Evolutionary conservation across 2,329 filamentous ascomycete genomes (phyloP), one percentile per base, ranked within the genome.

Genomic region (Xylaria sp.): DNA sequence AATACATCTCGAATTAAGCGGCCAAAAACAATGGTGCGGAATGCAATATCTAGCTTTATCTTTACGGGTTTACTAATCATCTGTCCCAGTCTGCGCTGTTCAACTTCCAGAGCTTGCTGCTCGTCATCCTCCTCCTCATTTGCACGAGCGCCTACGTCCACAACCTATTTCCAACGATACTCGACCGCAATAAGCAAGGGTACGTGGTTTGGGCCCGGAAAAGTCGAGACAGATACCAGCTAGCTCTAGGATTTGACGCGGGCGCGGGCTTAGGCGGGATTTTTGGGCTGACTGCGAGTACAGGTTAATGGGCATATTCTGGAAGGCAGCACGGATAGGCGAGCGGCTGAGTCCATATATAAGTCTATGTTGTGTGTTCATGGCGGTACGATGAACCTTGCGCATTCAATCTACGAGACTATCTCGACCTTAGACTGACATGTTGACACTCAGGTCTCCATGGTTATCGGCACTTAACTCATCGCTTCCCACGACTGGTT

Each of bases 51-150:
- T 15, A 4, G 18, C 18, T 54, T 9, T 34, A 39, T 15, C 23
- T 25, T 31, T 57, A 39, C 18, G 10, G 25, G 31, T 46, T 28
- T 34, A 44, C 66, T 73, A 59, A 72, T 54, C 41, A n/a, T 51
- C 39, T 31, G 37, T 62, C 18, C 37, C 44, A 98, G 96, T 92
- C 96, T 69, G 96, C 96, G 65, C 91, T 99, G 78, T 98, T 99
- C 90, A 98, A 98, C 84, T 98, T 99, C 86, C 94, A 98, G 82
- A 97, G 94, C 68, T 92, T 98, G 75, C 89, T 99, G 76, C 89
- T 98, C 76, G 95, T 98, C 74, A 90, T 99, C 77, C 90, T 99
- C 61, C 91, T 99, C 75, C 90, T 97, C 75, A 97, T 98, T 79
- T 99, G 96, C 88, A 98, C 96, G 66, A 94, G 93, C 82, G 90